Percentiles rank a stretch among this genome's conserved stretches.
These are phyloP conservation scores for Mrakia blollopis DNA, from an alignment of 768 basidiomycete genomes.

Conservation along the genomic window DNA sequence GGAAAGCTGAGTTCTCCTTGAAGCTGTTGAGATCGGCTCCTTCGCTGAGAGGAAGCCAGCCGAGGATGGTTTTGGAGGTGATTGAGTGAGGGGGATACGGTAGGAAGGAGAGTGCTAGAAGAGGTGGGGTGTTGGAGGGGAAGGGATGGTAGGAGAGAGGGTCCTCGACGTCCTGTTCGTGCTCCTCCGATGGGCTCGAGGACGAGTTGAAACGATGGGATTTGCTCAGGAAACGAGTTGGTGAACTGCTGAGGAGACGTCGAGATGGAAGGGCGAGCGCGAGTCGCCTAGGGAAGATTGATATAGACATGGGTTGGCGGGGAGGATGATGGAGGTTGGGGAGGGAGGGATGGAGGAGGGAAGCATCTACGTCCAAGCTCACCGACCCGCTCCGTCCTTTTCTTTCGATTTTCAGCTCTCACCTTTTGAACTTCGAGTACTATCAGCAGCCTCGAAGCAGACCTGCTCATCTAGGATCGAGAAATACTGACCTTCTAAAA, in stretches of 20 bases:
- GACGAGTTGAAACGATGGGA: constrained; percentile 10
- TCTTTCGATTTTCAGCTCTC: too few species aligned
- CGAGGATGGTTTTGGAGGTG: constrained; percentile 16
- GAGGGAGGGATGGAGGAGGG: background rate
- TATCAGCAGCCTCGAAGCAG: too few species aligned
- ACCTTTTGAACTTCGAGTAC: too few species aligned
- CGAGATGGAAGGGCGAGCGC: background rate
- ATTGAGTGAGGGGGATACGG: background rate
- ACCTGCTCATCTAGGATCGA: too few species aligned
- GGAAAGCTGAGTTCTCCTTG: constrained; percentile 22
- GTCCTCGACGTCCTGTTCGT: background rate
- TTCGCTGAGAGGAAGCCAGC: constrained; percentile 20
- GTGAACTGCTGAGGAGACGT: background rate
- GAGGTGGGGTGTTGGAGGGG: constrained; percentile 7
- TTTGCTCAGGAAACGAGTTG: background rate
- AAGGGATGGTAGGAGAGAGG: constrained; percentile 28
- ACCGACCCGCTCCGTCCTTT: background rate
- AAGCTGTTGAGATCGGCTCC: constrained; percentile 10
- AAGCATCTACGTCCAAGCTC: background rate
- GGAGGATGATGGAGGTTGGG: background rate
- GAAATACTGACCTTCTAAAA: too few species aligned
- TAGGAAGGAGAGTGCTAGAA: constrained; percentile 26
- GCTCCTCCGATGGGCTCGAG: background rate
- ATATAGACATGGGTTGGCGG: background rate
- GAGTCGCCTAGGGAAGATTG: background rate